Evolutionary conservation across 768 basidiomycete species (phyloP).

Genomic region (Collybia nuda): DNA sequence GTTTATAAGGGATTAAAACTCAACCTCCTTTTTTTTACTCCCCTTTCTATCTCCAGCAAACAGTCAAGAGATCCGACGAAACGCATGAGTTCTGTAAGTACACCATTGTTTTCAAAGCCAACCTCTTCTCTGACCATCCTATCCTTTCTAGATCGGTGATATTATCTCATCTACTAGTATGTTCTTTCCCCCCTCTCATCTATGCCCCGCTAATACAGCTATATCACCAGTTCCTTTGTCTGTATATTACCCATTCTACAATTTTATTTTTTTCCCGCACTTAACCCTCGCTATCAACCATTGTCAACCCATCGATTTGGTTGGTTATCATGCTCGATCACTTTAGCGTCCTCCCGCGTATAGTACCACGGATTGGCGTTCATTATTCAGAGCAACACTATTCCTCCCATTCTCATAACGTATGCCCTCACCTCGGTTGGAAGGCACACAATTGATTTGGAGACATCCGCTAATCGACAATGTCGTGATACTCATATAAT

Average conservation of each 20-base stretch:
- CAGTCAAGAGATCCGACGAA: conserved; percentile 94
- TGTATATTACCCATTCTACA: conserved; percentile 16
- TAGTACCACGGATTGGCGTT: conserved; percentile 63
- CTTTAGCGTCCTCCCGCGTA: conserved; percentile 78
- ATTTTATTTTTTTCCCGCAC: conserved; percentile 8
- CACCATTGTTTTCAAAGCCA: not conserved
- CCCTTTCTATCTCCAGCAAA: conserved; percentile 65
- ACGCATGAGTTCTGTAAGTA: conserved; percentile 94
- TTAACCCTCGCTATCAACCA: not conserved
- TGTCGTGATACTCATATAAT: conserved; percentile 2
- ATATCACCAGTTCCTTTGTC: conserved; percentile 7
- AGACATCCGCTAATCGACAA: conserved; percentile 5
- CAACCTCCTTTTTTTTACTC: conserved; percentile 25
- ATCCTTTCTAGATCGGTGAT: conserved; percentile 36
- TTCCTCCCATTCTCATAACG: conserved; percentile 32
- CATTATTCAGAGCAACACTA: conserved; percentile 82
- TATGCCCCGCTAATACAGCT: not conserved
- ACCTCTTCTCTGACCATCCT: conserved; percentile 7
- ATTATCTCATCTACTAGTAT: conserved; percentile 20
- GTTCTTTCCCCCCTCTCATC: not conserved
- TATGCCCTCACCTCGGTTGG: conserved; percentile 29
- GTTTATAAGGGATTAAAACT: conserved; percentile 28
- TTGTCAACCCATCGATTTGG: not conserved
- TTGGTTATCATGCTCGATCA: conserved; percentile 55
- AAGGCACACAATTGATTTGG: conserved; percentile 22